These are phyloP conservation scores for Grigorovia jiainica DNA, from an alignment of 805 yeast species.

Conservation along the genomic window DNA sequence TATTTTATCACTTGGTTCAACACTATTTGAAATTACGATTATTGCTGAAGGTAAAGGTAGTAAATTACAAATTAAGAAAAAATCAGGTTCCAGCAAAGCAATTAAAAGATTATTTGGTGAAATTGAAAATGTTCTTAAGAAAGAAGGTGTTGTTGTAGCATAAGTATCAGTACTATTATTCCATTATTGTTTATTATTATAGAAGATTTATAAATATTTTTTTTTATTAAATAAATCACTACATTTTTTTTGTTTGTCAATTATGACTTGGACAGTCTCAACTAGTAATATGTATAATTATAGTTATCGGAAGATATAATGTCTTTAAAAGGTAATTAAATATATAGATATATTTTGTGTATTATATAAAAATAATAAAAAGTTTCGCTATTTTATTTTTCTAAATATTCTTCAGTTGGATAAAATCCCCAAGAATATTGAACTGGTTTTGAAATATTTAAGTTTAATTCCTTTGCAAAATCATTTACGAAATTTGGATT, in stretches of 20 bases:
- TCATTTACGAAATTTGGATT: conserved; percentile 42
- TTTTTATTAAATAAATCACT: no score
- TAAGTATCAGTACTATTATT: background rate
- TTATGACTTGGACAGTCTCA: no score
- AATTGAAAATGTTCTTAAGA: conserved; percentile 52
- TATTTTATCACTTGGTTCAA: conserved; percentile 51
- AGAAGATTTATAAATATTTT: no score
- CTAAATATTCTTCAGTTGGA: conserved; percentile 5
- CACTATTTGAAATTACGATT: conserved; percentile 51
- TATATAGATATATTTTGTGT: no score
- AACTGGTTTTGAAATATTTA: conserved; percentile 31
- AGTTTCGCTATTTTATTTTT: no score
- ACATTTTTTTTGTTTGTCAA: no score
- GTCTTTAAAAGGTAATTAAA: no score
- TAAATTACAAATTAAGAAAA: conserved; percentile 48
- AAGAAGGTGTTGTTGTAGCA: conserved; percentile 43
- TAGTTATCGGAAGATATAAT: no score
- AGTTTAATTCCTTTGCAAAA: conserved; percentile 43
- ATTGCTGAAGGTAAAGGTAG: conserved; percentile 39
- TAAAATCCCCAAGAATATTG: conserved; percentile 23
- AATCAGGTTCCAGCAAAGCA: conserved; percentile 57
- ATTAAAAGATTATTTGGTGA: conserved; percentile 52
- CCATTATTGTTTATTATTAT: background rate
- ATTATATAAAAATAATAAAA: no score
- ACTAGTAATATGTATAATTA: no score